Base-by-base conservation (phyloP, 306 rosid genomes). In the Geum urbanum region DNA sequence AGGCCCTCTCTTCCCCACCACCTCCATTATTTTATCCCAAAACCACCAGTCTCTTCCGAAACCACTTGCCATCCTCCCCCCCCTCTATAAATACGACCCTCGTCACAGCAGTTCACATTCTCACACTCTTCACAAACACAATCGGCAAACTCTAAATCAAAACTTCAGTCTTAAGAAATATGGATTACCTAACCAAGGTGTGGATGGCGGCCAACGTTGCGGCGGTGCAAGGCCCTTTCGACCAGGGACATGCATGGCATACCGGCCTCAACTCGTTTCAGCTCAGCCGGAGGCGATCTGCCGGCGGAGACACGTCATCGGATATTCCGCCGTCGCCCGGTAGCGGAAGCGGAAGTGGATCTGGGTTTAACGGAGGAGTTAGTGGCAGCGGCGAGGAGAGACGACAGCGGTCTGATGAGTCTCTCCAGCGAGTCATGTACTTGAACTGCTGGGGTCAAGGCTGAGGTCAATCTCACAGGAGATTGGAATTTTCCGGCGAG, bases 371-470 rank as follows among this genome's bases (percentile, higher is more conserved):
- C 9, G 79, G 78, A 19, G 80, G 81, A 41, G 32, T 67, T 1
- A 7, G 58, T 32, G 86, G 76, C 37, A 82, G 8, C 41, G 46
- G 80, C 10, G 89, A 85, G 24, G 83, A 83, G 4, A 74, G 68
- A n/a, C 71, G 65, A 43, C 69, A 27, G 40, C 87, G 87, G 40
- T 59, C 89, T 8, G 96, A 92, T 20, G 98, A 94, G 63, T 90
- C 96, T 72, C 84, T 94, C 43, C 77, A 83, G 73, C 72, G 82
- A 70, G 97, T 94, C 32, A 92, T 92, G 98, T 94, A 86, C 88
- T 60, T 90, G 83, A 94, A 81, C 72, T 94, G 98, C 73, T 94
- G 97, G 98, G 98, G 98, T 7, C 95, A 84, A 72, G 95, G 91
- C 65, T 92, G 73, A 87, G 75, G 18, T 74, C 37, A 32, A 32